Percentiles rank a stretch among this genome's conserved stretches.
phyloP scores from a whole-genome alignment of 768 basidiomycete species.

The Cystoderma amianthinum region DNA sequence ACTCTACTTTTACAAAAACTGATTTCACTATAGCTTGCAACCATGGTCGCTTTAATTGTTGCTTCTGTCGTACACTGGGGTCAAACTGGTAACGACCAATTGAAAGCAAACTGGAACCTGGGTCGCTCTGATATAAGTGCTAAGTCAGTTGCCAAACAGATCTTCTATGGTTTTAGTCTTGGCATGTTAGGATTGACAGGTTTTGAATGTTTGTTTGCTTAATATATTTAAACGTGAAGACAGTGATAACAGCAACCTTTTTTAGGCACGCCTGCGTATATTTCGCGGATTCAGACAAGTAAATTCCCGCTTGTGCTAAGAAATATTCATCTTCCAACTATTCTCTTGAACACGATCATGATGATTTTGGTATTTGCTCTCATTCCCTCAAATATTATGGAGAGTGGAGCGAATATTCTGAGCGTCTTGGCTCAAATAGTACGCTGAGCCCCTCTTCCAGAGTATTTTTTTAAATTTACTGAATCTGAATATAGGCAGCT shows the following conservation, averaged over 20 bases:
- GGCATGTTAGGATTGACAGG: slow-evolving; percentile 70
- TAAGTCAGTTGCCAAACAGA: slow-evolving; percentile 28
- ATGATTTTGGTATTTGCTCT: slow-evolving; percentile 56
- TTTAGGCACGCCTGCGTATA: slow-evolving; percentile 56
- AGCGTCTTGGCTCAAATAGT: slow-evolving; percentile 57
- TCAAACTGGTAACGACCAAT: slow-evolving; percentile 34
- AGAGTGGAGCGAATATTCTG: slow-evolving; percentile 52
- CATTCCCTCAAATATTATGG: slow-evolving; percentile 43
- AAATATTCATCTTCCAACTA: slow-evolving; percentile 56
- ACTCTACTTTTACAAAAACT: slow-evolving; percentile 1
- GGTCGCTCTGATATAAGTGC: slow-evolving; percentile 24
- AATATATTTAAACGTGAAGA: not conserved
- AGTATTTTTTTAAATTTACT: slow-evolving; percentile 1
- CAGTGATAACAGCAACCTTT: not conserved
- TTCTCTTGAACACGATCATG: slow-evolving; percentile 47
- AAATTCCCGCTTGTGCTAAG: slow-evolving; percentile 54
- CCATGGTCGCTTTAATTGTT: slow-evolving; percentile 50
- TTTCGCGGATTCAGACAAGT: slow-evolving; percentile 50
- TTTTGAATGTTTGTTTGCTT: slow-evolving; percentile 49
- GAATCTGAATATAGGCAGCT: slow-evolving; percentile 30
- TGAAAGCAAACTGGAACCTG: slow-evolving; percentile 48
- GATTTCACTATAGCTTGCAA: slow-evolving; percentile 32
- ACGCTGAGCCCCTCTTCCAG: slow-evolving; percentile 4
- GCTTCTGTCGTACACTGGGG: slow-evolving; percentile 46
- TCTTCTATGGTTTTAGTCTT: slow-evolving; percentile 64